Base-by-base conservation (phyloP, 208 protist genomes). In the Strigomonas oncopelti region DNA sequence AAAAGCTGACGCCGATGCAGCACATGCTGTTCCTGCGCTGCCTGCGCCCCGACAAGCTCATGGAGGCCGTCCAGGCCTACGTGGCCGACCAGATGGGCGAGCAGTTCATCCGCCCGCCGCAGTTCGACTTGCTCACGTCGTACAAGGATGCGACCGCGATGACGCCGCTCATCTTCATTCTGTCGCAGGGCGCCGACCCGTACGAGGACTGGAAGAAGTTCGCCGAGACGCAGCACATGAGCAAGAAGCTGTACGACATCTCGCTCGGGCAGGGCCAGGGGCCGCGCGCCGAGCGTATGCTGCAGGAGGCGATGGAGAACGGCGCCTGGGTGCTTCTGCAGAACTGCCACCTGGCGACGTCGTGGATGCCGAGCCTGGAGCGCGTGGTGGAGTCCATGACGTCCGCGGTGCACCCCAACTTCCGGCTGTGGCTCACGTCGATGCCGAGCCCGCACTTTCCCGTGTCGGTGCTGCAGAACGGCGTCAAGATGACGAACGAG, bases 401-500 rank as follows among this genome's bases (percentile, higher is more conserved):
- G 58, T 87, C 72, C 32, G 83, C 77, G 63, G 85, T 98, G 25
- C 92, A 99, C 85, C 91, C 91, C 27, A 90, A 91, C 62, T 99
- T 99, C 89, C 90, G 98, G 18, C 81, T 99, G 8, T 99, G 98
- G 97, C 88, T 99, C 38, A 99, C 98, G 7, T 98, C 96, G 36
- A 98, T 99, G 95, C 98, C 98, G 0, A 97, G 83, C 60, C 74
- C 87, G 11, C 79, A 91, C 56, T 99, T 99, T 77, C 98, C 98
- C 8, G 96, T 98, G 32, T 83, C 96, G n/a, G 97, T 99, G 58
- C 83, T 99, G 62, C 97, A 99, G 81, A 98, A 98, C 70, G 93
- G 94, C 60, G 92, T 99, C 58, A 99, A 99, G 81, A 98, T 99
- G 87, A 99, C 98, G 11, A 98, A 99, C 74, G 98, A 99, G 85